Evolutionary conservation across 164 flowering plant genomes (phyloP).

Genomic region (Magnolia sinica): DNA sequence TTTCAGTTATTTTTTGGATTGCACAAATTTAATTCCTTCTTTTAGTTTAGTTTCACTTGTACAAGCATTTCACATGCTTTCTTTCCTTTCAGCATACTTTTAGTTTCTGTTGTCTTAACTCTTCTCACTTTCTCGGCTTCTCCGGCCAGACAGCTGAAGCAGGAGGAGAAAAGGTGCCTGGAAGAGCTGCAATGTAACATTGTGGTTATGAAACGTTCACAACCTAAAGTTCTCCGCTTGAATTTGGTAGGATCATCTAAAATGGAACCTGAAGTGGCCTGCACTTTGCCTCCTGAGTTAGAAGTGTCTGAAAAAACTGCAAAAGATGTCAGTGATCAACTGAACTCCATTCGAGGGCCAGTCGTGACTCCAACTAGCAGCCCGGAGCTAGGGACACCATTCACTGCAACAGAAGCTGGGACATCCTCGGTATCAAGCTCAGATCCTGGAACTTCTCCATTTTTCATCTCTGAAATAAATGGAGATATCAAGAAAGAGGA

Average conservation of each 20-base stretch:
- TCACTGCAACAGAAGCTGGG: slow-evolving; percentile 64
- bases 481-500: slow-evolving; percentile 34
- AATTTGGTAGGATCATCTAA: slow-evolving; percentile 57
- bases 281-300: slow-evolving; percentile 23
- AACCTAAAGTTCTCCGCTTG: slow-evolving; percentile 76
- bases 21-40: neutral
- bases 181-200: slow-evolving; percentile 85
- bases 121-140: neutral
- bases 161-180: slow-evolving; percentile 71
- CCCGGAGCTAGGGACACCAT: slow-evolving; percentile 66
- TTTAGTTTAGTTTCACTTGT: neutral
- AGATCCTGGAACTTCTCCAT: slow-evolving; percentile 64
- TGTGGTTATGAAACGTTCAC: slow-evolving; percentile 68
- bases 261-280: slow-evolving; percentile 27
- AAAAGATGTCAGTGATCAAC: slow-evolving; percentile 21
- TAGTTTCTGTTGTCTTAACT: neutral
- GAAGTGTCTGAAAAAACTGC: slow-evolving; percentile 22
- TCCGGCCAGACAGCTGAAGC: slow-evolving; percentile 53
- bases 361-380: slow-evolving; percentile 83
- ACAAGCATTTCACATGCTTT: neutral
- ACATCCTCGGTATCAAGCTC: slow-evolving; percentile 80
- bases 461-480: slow-evolving; percentile 33
- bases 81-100: neutral
- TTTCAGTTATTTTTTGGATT: neutral
- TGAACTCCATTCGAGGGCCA: slow-evolving; percentile 47